Evolutionary conservation across 371 early-diverging fungal species (phyloP).

Genomic region (Lichtheimia corymbifera): DNA sequence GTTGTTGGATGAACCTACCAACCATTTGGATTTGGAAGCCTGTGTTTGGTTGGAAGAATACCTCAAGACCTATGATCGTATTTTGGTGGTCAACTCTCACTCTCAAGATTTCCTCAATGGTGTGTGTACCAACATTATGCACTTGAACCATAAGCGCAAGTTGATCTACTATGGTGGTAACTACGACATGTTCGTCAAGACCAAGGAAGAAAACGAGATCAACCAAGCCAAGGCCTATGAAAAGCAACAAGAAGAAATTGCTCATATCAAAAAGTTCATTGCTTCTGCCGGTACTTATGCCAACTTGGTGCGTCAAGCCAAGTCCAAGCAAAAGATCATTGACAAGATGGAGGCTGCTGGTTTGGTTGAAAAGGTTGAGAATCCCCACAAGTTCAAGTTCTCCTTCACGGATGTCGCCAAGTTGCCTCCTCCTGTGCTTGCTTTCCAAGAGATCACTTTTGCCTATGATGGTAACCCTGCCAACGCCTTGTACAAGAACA

Average conservation of each 20-base stretch:
- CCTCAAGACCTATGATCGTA: slow-evolving; percentile 91
- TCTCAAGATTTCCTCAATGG: slow-evolving; percentile 98
- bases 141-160: slow-evolving; percentile 86
- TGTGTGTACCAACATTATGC: slow-evolving; percentile 95
- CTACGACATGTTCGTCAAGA: slow-evolving; percentile 96
- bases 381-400: slow-evolving; percentile 79
- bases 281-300: slow-evolving; percentile 99
- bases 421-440: slow-evolving; percentile 97
- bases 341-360: slow-evolving; percentile 99
- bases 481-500: slow-evolving; percentile 84
- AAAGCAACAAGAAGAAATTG: slow-evolving; percentile 98
- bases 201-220: slow-evolving; percentile 90
- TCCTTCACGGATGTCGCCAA: slow-evolving; percentile 84
- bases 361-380: slow-evolving; percentile 90
- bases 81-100: slow-evolving; percentile 96
- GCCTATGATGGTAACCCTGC: slow-evolving; percentile 83
- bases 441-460: slow-evolving; percentile 91
- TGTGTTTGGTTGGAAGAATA: slow-evolving; percentile 99
- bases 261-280: slow-evolving; percentile 98
- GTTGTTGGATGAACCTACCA: slow-evolving; percentile 97
- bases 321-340: slow-evolving; percentile 98
- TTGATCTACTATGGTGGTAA: slow-evolving; percentile 96
- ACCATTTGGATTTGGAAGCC: slow-evolving; percentile 97
- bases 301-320: slow-evolving; percentile 97
- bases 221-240: slow-evolving; percentile 98